Conservation (phyloP, 208 protist genomes). For the Wallacemonas sp. region DNA sequence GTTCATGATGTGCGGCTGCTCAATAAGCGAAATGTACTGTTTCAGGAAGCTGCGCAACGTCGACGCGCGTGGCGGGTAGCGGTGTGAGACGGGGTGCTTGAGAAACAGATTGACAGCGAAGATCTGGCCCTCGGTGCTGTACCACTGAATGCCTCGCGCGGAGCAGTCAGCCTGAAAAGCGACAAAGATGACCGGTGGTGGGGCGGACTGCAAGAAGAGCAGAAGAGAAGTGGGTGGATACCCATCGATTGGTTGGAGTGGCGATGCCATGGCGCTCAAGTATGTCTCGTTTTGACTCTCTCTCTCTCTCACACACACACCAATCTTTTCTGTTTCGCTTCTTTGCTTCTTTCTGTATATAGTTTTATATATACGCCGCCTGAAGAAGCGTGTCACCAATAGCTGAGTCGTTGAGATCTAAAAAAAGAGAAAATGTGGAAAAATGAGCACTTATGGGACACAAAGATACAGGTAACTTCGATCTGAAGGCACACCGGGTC, state of each 20-base stretch:
- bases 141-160: slow-evolving; percentile 51
- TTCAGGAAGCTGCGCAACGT: slow-evolving; percentile 68
- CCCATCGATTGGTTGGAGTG: not conserved
- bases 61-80: slow-evolving; percentile 51
- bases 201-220: slow-evolving; percentile 69
- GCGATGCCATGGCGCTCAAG: not conserved
- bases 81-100: slow-evolving; percentile 44
- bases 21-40: slow-evolving; percentile 60
- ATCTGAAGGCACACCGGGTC: too few relatives aligned
- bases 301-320: too few relatives aligned
- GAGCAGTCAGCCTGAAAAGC: slow-evolving; percentile 71
- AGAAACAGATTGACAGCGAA: slow-evolving; percentile 57
- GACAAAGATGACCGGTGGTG: slow-evolving; percentile 45
- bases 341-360: not conserved
- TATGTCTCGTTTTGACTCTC: too few relatives aligned
- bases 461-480: too few relatives aligned
- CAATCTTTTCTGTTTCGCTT: not conserved
- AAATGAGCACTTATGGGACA: too few relatives aligned
- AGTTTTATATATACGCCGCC: too few relatives aligned
- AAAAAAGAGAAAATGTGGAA: too few relatives aligned
- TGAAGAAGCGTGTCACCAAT: too few relatives aligned
- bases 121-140: slow-evolving; percentile 43
- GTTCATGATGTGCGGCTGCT: slow-evolving; percentile 32
- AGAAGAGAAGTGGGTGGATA: slow-evolving; percentile 55
- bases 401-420: too few relatives aligned